Evolutionary conservation across 768 basidiomycete genomes (phyloP), one percentile per base, ranked within the genome.

Genomic region (Trametes maxima): DNA sequence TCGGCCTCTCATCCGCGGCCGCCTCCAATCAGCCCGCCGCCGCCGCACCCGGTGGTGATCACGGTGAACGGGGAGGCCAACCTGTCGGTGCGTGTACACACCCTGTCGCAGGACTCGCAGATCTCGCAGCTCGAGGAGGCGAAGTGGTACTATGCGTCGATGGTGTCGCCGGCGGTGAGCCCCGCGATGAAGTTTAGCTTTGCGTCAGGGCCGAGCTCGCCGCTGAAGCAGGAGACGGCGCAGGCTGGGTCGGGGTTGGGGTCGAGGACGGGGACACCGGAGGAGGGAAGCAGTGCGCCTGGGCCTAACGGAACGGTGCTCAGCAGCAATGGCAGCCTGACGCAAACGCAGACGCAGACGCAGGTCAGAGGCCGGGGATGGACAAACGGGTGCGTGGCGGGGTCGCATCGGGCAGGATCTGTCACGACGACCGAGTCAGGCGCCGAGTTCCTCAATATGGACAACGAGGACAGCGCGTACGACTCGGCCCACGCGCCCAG

Each of bases 81-180:
- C 16, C 62, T 63, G 22, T 25, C 70, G 53, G 69, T 69, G 5
- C 57, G 62, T 5, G 48, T 61, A 72, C 73, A 21, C 71, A 71
- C n/a, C 70, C 65, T 78, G 17, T 82, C 83, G n/a, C 82, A 86
- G 56, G 87, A 87, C 52, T 91, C 89, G 10, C 81, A 82, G 22
- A 82, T 88, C 51, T 84, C 87, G 36, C 78, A 92, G 39, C 88
- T 91, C 1, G 89, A 92, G 56, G 92, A 93, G 71, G 87, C 90
- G 16, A 84, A 79, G 64, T 84, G 82, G 49, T 92, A 90, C 68
- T 87, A 90, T 57, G 79, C 84, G 39, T 84, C 81, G 66, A 85
- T 89, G 82, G 74, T 74, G 39, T 87, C 85, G 5, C 86, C 89
- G 2, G 69, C 76, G 8, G 74, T 82, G 25, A 88, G 84, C 67